These are phyloP conservation scores for Epichloe sibirici DNA, from an alignment of 2,329 filamentous ascomycete species.

Conservation along the genomic window DNA sequence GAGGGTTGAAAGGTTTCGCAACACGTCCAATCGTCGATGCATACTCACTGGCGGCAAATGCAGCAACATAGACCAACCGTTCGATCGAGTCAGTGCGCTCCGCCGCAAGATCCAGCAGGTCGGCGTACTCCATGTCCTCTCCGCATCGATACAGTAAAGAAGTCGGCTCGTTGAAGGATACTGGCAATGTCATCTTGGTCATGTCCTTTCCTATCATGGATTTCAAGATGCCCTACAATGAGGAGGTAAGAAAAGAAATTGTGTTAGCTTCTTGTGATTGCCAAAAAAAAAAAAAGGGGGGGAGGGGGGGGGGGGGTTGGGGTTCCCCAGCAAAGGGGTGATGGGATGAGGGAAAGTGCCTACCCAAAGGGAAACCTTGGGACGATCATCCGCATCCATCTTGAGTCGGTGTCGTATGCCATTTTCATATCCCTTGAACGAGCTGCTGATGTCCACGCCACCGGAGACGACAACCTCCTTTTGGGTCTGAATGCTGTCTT, in stretches of 20 bases:
- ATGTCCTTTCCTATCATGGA: constrained; percentile 99
- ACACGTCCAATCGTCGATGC: constrained; percentile 94
- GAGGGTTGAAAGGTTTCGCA: constrained; percentile 94
- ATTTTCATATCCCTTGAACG: constrained; percentile 86
- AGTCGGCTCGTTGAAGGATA: constrained; percentile 97
- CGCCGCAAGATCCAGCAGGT: constrained; percentile 79
- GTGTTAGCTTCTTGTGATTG: not conserved
- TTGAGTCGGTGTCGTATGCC: constrained; percentile 68
- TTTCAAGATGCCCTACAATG: constrained; percentile 72
- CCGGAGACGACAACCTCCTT: constrained; percentile 29
- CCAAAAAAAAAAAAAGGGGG: too few relatives aligned
- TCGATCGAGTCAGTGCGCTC: constrained; percentile 80
- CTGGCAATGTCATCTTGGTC: constrained; percentile 98
- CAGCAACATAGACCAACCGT: constrained; percentile 85
- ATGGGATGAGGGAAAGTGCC: constrained; percentile 20
- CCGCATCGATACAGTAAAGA: constrained; percentile 88
- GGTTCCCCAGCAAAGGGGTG: too few relatives aligned
- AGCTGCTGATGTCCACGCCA: constrained; percentile 55
- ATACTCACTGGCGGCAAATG: constrained; percentile 93
- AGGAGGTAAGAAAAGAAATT: not conserved
- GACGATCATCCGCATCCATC: constrained; percentile 83
- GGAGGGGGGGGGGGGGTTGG: too few relatives aligned
- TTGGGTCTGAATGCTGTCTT: constrained; percentile 26
- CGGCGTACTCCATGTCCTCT: constrained; percentile 96
- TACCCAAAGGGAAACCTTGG: constrained; percentile 94